Evolutionary conservation across 2,329 filamentous ascomycete genomes (phyloP).

Genomic region (Fusarium guadeloupense): DNA sequence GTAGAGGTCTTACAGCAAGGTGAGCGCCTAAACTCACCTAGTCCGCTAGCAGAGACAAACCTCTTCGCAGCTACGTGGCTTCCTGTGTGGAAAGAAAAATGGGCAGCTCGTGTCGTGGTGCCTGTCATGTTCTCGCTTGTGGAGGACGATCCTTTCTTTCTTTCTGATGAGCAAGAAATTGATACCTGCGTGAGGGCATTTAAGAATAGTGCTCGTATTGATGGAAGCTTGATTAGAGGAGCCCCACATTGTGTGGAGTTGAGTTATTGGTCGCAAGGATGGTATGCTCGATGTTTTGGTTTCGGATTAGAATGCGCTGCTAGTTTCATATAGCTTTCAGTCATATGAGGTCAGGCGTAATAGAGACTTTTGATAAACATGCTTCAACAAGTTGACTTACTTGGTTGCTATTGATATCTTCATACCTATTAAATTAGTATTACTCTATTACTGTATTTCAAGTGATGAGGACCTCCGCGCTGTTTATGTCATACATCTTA

Average conservation of each 20-base stretch:
- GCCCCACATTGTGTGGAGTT: constrained; percentile 37
- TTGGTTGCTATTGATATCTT: too few species aligned
- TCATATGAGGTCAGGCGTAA: too few species aligned
- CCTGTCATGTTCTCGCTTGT: constrained; percentile 32
- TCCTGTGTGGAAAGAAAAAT: constrained; percentile 29
- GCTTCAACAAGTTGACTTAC: too few species aligned
- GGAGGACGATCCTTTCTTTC: constrained; percentile 27
- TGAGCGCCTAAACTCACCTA: constrained; percentile 20
- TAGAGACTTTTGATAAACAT: too few species aligned
- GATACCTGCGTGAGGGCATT: constrained; percentile 12
- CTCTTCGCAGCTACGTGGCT: constrained; percentile 29
- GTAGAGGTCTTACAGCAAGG: too few species aligned
- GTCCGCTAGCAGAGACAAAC: too few species aligned
- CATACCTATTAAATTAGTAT: too few species aligned
- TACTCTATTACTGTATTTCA: too few species aligned
- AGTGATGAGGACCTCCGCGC: too few species aligned
- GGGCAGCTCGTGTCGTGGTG: constrained; percentile 16
- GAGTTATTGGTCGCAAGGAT: constrained; percentile 33
- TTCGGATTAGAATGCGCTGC: constrained; percentile 35
- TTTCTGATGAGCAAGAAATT: constrained; percentile 35
- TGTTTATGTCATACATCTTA: too few species aligned
- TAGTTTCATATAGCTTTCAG: too few species aligned
- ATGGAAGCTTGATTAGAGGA: constrained; percentile 24
- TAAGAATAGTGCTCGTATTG: constrained; percentile 23
- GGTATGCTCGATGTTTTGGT: constrained; percentile 35